Conservation (phyloP, 2,329 filamentous ascomycete species). For the Lasiodiplodia hormozganensis region DNA sequence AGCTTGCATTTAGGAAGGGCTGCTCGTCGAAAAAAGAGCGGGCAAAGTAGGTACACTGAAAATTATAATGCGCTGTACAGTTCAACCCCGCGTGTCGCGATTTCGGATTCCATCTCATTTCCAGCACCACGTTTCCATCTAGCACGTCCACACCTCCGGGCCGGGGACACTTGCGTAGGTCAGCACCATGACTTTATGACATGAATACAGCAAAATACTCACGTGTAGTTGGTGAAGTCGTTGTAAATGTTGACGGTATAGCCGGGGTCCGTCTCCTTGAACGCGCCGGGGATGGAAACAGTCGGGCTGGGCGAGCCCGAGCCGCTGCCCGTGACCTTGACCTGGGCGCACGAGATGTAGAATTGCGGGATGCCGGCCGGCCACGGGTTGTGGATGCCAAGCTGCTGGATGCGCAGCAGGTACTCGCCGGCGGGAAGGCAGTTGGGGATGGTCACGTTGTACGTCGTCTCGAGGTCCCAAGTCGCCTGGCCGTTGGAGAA, state of each 20-base stretch:
- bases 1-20: not conserved
- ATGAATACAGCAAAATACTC: conserved; percentile 31
- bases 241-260: conserved; percentile 34
- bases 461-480: conserved; percentile 40
- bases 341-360: conserved; percentile 34
- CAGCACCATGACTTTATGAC: not conserved
- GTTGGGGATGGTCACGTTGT: conserved; percentile 35
- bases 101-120: not conserved
- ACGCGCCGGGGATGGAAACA: conserved; percentile 36
- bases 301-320: conserved; percentile 33
- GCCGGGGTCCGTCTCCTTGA: conserved; percentile 32
- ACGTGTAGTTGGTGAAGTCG: conserved; percentile 44
- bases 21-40: not conserved
- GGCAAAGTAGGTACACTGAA: not conserved
- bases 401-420: conserved; percentile 24
- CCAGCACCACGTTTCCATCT: conserved; percentile 23
- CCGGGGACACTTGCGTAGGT: conserved; percentile 35
- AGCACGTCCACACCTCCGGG: conserved; percentile 47
- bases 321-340: conserved; percentile 34
- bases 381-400: conserved; percentile 25
- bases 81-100: not conserved
- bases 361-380: conserved; percentile 25
- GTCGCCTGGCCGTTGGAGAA: conserved; percentile 44
- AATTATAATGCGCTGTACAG: not conserved
- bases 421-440: conserved; percentile 33